Base-by-base conservation (phyloP, 306 rosid genomes). In the Corylus americana region DNA sequence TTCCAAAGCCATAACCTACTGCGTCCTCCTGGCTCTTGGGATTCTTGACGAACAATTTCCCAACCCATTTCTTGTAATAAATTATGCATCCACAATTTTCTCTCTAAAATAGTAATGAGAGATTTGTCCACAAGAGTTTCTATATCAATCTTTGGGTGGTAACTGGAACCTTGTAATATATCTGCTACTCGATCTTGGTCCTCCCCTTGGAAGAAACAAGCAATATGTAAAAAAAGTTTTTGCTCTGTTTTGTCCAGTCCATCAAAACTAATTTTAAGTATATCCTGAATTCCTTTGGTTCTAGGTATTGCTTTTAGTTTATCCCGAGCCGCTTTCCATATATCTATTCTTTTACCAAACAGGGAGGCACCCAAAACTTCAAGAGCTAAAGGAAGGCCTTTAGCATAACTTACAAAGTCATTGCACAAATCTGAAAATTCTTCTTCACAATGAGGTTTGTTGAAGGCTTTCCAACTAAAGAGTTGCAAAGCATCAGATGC, bases 151-250 rank as follows among this genome's bases (percentile, higher is more conserved):
- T 27, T 2, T 7, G 11, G 62, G 27, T 0, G 5, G 10, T n/a
- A 14, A 22, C 66, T 74, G 0, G 49, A 74, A 50, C 12, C 37
- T 11, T 59, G 11, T n/a, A 83, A 31, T 74, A 70, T 59, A 0
- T 70, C 25, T 37, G n/a, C 9, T 45, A 69, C 83, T 48, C 71
- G 47, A 25, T 74, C 53, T 74, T 9, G 59, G 13, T 67, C 31
- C 70, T 74, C 70, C 7, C 80, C 86, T 27, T 74, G 78, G 14
- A 78, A 83, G 47, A 78, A 78, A 17, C 86, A 78, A 0, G 83
- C 86, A 58, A 83, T 83, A n/a, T 83, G 77, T 0, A 78, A 76
- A 67, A 83, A 78, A 37, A 69, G 54, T 71, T 50, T 63, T 78
- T 74, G 2, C 48, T 20, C 12, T 12, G 20, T 74, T 2, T 69